phyloP scores from a whole-genome alignment of 2,329 filamentous ascomycete genomes.

The Diplodia scrobiculata region DNA sequence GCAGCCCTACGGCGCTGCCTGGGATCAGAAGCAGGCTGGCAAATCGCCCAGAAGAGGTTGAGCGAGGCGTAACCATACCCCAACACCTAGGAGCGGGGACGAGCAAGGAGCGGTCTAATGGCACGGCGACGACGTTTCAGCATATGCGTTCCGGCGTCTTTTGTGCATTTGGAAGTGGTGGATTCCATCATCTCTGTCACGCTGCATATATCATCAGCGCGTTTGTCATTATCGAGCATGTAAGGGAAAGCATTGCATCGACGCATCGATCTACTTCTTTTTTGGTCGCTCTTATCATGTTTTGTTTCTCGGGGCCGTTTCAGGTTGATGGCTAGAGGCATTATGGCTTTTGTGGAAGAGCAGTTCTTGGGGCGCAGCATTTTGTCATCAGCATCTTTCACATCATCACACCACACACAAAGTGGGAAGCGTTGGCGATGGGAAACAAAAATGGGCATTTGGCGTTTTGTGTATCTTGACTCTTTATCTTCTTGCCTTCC shows the following conservation, averaged over 20 bases:
- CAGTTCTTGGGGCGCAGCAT: neutral
- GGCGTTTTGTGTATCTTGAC: neutral
- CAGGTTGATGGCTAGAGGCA: neutral
- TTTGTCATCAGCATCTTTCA: neutral
- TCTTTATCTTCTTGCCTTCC: neutral
- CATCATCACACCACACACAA: neutral
- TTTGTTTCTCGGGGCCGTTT: neutral
- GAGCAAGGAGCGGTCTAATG: conserved; percentile 1
- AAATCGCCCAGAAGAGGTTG: conserved; percentile 3
- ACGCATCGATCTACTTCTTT: neutral
- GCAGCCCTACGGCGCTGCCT: conserved; percentile 25
- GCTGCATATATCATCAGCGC: neutral
- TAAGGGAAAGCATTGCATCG: neutral
- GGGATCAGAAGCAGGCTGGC: conserved; percentile 21
- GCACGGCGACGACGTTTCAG: neutral
- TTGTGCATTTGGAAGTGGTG: neutral
- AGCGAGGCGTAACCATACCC: neutral
- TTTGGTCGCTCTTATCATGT: neutral
- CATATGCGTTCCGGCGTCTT: neutral
- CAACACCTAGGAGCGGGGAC: neutral
- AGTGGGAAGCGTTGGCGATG: neutral
- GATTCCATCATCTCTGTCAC: neutral
- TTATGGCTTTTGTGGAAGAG: neutral
- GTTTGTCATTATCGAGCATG: neutral
- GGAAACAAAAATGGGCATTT: neutral